Base-by-base conservation (phyloP, 192 early-diverging fungal species). In the Spizellomyces sp. region DNA sequence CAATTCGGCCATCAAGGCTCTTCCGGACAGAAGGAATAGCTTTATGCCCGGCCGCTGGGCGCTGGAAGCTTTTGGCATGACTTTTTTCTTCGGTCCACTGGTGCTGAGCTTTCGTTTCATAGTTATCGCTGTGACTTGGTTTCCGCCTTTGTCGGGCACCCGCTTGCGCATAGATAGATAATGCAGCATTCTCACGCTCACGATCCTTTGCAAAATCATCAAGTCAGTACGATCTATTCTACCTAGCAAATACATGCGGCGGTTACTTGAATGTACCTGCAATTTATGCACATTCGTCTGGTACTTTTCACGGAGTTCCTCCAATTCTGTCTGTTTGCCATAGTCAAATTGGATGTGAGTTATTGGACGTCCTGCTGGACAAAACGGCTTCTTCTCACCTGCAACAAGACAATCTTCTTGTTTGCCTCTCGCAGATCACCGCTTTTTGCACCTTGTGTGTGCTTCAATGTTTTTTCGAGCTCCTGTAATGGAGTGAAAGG, bases 361-460 rank as follows among this genome's bases (percentile, higher is more conserved):
- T 36, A 36, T 36, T 36, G 27, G 27, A 36, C 1, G 27, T 36
- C 27, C 27, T 36, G 27, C 27, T 36, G 1, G 27, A 0, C 14
- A 54, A 19, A 54, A 54, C 17, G 4, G 2, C 12, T 19, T 54
- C 50, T n/a, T n/a, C 50, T 54, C 12, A 54, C 63, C 63, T n/a
- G 15, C 14, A 45, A 46, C 12, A 46, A n/a, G 2, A 45, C 1
- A 4, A n/a, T 64, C 4, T 21, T 64, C 10, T 22, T 45, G 42
- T 15, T 22, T 45, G 63, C 44, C 47, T 64, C 63, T 21, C 63
- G 22, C 63, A 64, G 21, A n/a, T 64, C 63, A 9, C 19, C 44
- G 63, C 63, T 64, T 21, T 64, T 64, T 14, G 63, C 63, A 14
- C 63, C 63, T 22, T 64, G 36, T n/a, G 21, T 46, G 47, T 64